Evolutionary conservation across 140 eudicot species (phyloP), one percentile per base, ranked within the genome.

Genomic region (Oenanthe javanica): DNA sequence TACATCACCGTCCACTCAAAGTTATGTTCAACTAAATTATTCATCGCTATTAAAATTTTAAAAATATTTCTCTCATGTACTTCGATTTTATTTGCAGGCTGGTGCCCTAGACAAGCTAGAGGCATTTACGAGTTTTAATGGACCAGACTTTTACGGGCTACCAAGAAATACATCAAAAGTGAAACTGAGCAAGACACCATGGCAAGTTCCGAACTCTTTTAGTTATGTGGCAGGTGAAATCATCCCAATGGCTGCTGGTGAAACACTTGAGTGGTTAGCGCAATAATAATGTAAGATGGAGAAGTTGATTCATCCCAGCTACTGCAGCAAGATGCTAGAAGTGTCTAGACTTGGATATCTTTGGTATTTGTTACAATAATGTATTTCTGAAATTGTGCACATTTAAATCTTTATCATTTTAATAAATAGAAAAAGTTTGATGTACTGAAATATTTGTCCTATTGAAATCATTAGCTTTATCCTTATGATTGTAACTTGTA

Each of bases 21-120:
- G 1, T 38, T 23, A n/a, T 23, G 14, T 63, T 23, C 14, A n/a
- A n/a, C 15, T 63, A 36, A 6, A 31, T 31, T 31, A 7, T 21
- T 59, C 31, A 59, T 21, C 4, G 31, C 31, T n/a, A 21, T n/a
- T 21, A 31, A 59, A 31, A 19, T 59, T 21, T 21, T 7, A 12
- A 16, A 18, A 11, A 18, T 13, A 70, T 40, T 15, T 14, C 11
- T 40, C 21, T 36, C 0, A 16, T 31, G 40, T 3, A 7, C 50
- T 81, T 72, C 57, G 36, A 45, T 38, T 1, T 0, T 78, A 63
- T 67, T 48, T 61, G 51, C 86, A 95, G 99, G 99, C 93, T 19
- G 93, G 93, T 80, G 99, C 97, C 70, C 82, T 95, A 15, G 99
- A 95, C 90, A 93, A 95, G 90, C 82, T 95, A 74, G 99, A 95